A percentile compares a stretch with the other conserved stretches of the same genome.
Evolutionary conservation across 306 rosid species (phyloP).

Genomic region (Acacia crassicarpa): DNA sequence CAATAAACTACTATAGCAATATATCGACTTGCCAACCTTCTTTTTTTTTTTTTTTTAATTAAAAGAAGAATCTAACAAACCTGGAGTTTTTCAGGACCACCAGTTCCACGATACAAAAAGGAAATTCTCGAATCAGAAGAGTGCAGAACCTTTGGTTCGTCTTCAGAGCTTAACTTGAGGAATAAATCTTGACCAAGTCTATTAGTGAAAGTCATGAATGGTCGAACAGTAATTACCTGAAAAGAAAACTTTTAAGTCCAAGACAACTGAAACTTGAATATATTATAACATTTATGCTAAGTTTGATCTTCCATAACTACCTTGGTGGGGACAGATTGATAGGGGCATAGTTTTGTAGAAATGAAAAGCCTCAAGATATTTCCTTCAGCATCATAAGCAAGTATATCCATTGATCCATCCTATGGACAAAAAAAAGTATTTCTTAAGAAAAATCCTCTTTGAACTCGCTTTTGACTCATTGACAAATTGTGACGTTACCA

Average conservation of each 20-base stretch:
- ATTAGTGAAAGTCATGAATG: constrained; percentile 92
- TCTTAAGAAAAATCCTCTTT: constrained; percentile 11
- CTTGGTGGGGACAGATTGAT: constrained; percentile 91
- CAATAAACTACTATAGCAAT: constrained; percentile 18
- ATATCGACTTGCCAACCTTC: constrained; percentile 9
- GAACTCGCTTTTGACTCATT: constrained; percentile 5
- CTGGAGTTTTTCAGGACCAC: constrained; percentile 79
- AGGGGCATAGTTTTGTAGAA: constrained; percentile 82
- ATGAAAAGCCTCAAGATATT: constrained; percentile 74
- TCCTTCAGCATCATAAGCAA: constrained; percentile 76
- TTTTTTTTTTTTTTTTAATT: not conserved
- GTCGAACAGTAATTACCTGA: constrained; percentile 82
- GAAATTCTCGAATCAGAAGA: constrained; percentile 77
- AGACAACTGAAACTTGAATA: constrained; percentile 8
- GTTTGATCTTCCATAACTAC: constrained; percentile 41
- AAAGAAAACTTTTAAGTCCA: constrained; percentile 21
- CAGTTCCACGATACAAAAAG: constrained; percentile 57
- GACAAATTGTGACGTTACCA: constrained; percentile 54
- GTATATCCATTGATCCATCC: constrained; percentile 92
- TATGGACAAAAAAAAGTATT: constrained; percentile 32
- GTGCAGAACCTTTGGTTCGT: constrained; percentile 78
- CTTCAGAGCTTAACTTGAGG: constrained; percentile 73
- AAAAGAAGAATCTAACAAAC: constrained; percentile 41
- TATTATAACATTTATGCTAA: constrained; percentile 20
- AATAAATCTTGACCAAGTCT: constrained; percentile 82